Base-by-base conservation (phyloP, 257 asterid genomes). In the Lycium barbarum region DNA sequence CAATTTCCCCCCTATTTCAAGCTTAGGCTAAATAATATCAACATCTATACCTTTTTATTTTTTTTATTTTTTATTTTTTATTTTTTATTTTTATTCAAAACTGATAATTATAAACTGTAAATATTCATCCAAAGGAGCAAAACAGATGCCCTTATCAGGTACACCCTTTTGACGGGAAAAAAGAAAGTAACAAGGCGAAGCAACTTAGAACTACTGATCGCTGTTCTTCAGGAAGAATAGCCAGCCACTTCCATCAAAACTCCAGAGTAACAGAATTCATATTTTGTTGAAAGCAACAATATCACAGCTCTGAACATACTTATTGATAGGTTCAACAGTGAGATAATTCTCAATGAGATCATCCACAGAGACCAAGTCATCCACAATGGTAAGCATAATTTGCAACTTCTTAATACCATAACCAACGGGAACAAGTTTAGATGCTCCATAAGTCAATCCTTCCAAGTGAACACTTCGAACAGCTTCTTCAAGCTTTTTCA, bases 401-500 rank as follows among this genome's bases (percentile, higher is more conserved):
- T 91, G 94, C n/a, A 93, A 88, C 91, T 93, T 93, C 91, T 93
- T 92, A 3, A 93, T 93, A 15, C 96, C 96, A 84, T 93, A 93
- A 15, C 96, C 97, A 84, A 92, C 94, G 0, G 94, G 82, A 4
- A 86, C 93, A 88, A 93, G 68, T 86, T 93, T 93, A 38, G 94
- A 92, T 79, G 98, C 99, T 84, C 99, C 99, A 97, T 95, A 96
- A 63, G 88, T 63, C 66, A 96, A 93, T 86, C 99, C 99, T 65
- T 95, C 99, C 93, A 91, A 87, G 68, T 88, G 38, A 83, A 94
- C 94, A 59, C 91, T 83, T 80, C 95, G 88, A 51, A 94, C 98
- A 35, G 96, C 95, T 89, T 96, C 98, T 86, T 94, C 99, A 11
- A 96, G 98, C 86, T 91, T 90, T 83, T 94, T 90, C 99, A 96